Conservation (phyloP, 2,329 filamentous ascomycete species). For the Botrytis deweyae region DNA sequence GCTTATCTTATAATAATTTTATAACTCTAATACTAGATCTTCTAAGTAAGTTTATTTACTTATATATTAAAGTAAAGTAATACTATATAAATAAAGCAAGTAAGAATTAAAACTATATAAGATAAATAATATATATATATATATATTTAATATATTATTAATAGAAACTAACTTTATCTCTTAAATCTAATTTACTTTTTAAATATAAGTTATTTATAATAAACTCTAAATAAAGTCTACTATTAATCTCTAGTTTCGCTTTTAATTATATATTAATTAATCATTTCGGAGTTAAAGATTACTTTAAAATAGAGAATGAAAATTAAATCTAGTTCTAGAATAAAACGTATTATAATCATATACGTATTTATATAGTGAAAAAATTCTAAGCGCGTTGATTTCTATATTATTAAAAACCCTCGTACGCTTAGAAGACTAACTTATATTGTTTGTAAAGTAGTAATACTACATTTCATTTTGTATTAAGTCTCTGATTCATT, state of each 20-base stretch:
- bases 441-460: background rate
- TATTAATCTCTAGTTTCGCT: background rate
- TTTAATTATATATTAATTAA: background rate
- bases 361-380: background rate
- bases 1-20: background rate
- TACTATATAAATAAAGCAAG: background rate
- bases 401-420: too few relatives aligned
- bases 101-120: background rate
- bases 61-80: background rate
- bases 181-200: background rate
- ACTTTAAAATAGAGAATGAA: background rate
- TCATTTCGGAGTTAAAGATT: background rate
- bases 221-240: background rate
- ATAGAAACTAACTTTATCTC: background rate
- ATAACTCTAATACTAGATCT: background rate
- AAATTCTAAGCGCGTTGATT: background rate
- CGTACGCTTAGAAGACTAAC: background rate
- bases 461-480: background rate
- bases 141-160: background rate
- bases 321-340: background rate
- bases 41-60: background rate
- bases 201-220: background rate
- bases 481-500: background rate
- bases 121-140: background rate
- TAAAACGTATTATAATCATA: background rate